phyloP scores from a whole-genome alignment of 352 stramenopile genomes.

The Pythium phragmitis region DNA sequence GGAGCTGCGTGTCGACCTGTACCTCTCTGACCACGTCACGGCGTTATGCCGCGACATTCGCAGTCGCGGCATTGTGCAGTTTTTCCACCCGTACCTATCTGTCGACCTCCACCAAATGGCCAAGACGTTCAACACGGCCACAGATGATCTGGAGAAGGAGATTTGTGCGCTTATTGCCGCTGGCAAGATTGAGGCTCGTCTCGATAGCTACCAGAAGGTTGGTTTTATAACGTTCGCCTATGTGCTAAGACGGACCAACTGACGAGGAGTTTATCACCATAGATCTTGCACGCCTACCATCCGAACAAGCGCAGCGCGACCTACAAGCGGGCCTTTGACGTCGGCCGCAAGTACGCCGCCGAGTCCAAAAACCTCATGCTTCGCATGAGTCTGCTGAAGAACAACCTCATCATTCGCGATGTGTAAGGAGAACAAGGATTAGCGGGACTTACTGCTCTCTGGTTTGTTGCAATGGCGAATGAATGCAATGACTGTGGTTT shows the following conservation, averaged over 20 bases:
- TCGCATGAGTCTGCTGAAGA: slow-evolving; percentile 87
- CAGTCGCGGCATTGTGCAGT: slow-evolving; percentile 85
- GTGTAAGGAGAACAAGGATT: slow-evolving; percentile 28
- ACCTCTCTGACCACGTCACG: slow-evolving; percentile 72
- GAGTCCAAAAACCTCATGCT: slow-evolving; percentile 82
- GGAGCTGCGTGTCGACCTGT: slow-evolving; percentile 79
- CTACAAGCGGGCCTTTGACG: slow-evolving; percentile 78
- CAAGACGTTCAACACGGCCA: slow-evolving; percentile 74
- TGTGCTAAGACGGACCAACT: neutral
- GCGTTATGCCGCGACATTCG: slow-evolving; percentile 81
- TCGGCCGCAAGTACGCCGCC: slow-evolving; percentile 76
- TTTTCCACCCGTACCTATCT: slow-evolving; percentile 87
- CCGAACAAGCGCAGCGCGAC: slow-evolving; percentile 75
- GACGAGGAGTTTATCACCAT: neutral
- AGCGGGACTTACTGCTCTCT: neutral
- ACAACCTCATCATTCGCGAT: slow-evolving; percentile 81
- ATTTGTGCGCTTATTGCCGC: slow-evolving; percentile 74
- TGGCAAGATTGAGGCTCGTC: slow-evolving; percentile 73
- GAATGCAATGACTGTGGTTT: slow-evolving; percentile 6
- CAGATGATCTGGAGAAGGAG: slow-evolving; percentile 66
- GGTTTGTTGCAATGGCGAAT: neutral
- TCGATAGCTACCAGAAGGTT: slow-evolving; percentile 90
- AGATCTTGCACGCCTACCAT: slow-evolving; percentile 82
- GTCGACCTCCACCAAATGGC: slow-evolving; percentile 88
- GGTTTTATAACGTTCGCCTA: neutral